These are phyloP conservation scores for Boletellus sp. DNA, from an alignment of 768 basidiomycete genomes.

Conservation along the genomic window DNA sequence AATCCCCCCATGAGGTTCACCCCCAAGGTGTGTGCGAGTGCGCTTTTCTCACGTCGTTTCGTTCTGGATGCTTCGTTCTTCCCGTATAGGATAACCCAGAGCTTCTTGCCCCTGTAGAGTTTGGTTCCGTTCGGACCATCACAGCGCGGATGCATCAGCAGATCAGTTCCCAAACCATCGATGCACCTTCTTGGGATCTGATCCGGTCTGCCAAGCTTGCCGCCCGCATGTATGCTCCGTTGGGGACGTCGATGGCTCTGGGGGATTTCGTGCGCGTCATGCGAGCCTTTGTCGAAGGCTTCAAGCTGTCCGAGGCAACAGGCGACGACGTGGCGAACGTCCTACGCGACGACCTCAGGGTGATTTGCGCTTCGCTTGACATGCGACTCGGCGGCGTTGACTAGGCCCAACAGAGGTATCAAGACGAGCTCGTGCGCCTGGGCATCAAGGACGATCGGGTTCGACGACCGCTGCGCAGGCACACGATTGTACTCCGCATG, in stretches of 20 bases:
- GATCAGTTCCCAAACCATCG: slow-evolving; percentile 75
- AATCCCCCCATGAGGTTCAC: slow-evolving; percentile 65
- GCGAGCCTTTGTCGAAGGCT: slow-evolving; percentile 71
- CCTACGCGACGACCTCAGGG: slow-evolving; percentile 59
- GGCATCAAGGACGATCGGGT: slow-evolving; percentile 87
- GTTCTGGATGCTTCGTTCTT: slow-evolving; percentile 2
- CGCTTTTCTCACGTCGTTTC: not conserved
- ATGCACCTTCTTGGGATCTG: slow-evolving; percentile 82
- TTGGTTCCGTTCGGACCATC: slow-evolving; percentile 51
- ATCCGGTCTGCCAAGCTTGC: slow-evolving; percentile 75
- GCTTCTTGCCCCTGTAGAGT: slow-evolving; percentile 64
- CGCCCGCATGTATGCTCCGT: slow-evolving; percentile 76
- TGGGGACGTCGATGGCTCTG: slow-evolving; percentile 82
- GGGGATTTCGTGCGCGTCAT: slow-evolving; percentile 81
- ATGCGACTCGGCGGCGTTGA: not conserved
- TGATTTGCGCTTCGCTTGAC: slow-evolving; percentile 21
- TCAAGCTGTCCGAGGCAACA: slow-evolving; percentile 45
- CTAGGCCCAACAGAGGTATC: slow-evolving; percentile 51
- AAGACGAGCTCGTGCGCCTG: slow-evolving; percentile 62
- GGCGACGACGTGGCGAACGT: slow-evolving; percentile 31
- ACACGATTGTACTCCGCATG: slow-evolving; percentile 59
- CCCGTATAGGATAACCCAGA: slow-evolving; percentile 59
- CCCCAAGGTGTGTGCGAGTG: slow-evolving; percentile 44
- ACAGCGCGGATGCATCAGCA: slow-evolving; percentile 63
- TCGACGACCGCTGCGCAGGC: slow-evolving; percentile 55